Evolutionary conservation across 2,329 filamentous ascomycete species (phyloP).

Genomic region (Aspergillus latus): DNA sequence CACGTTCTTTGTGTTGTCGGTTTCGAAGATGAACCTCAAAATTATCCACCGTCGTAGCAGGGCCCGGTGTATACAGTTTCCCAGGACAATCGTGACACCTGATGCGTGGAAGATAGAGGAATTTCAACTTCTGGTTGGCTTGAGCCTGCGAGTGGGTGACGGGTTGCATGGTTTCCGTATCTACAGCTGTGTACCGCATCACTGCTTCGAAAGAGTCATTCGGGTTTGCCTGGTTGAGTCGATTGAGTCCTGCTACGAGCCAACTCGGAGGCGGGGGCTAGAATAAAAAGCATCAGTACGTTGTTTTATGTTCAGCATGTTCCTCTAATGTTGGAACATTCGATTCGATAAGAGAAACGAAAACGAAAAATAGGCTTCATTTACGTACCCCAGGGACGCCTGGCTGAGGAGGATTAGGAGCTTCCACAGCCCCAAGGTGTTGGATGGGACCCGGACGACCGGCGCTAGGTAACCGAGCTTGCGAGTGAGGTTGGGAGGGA

Average conservation of each 20-base stretch:
- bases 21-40: conserved; percentile 94
- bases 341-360: conserved; percentile 12
- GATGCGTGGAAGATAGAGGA: conserved; percentile 84
- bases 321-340: conserved; percentile 10
- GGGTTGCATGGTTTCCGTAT: conserved; percentile 67
- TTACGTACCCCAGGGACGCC: conserved; percentile 47
- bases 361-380: conserved; percentile 21
- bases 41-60: conserved; percentile 79
- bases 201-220: conserved; percentile 81
- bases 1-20: conserved; percentile 71
- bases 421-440: conserved; percentile 48
- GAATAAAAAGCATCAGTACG: conserved; percentile 15
- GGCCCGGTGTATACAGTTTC: conserved; percentile 89
- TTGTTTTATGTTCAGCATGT: conserved; percentile 1
- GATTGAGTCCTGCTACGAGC: conserved; percentile 72
- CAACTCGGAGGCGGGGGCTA: conserved; percentile 84
- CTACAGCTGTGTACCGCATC: conserved; percentile 86
- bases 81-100: conserved; percentile 89
- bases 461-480: conserved; percentile 27
- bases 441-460: conserved; percentile 32
- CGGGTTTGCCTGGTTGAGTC: conserved; percentile 69
- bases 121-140: conserved; percentile 65
- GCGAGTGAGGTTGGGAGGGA: conserved; percentile 34
- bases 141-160: conserved; percentile 54
- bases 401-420: conserved; percentile 43